phyloP scores from a whole-genome alignment of 2,329 filamentous ascomycete species.

The Xylaria sp. region DNA sequence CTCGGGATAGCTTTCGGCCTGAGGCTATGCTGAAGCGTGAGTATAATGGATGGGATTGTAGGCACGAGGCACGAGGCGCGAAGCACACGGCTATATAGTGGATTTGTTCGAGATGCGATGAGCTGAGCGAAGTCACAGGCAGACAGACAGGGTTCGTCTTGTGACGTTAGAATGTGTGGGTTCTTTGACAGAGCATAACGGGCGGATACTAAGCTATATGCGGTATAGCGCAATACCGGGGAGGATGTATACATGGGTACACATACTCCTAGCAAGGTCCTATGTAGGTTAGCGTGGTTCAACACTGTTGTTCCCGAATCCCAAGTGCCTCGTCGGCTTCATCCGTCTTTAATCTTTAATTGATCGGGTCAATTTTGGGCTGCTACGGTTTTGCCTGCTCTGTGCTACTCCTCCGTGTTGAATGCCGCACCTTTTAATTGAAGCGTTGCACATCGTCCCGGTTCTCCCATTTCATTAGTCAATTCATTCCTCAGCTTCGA shows the following conservation, averaged over 20 bases:
- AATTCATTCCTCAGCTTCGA: slow-evolving; percentile 21
- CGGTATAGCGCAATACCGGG: background rate
- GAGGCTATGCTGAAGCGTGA: background rate
- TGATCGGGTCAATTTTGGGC: slow-evolving; percentile 8
- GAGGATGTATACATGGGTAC: background rate
- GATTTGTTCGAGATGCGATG: slow-evolving; percentile 21
- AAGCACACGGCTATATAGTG: slow-evolving; percentile 4
- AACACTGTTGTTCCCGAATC: background rate
- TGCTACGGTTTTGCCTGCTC: background rate
- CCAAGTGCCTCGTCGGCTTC: background rate
- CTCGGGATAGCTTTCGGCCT: slow-evolving; percentile 21
- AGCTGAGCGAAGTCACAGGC: slow-evolving; percentile 16
- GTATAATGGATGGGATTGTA: slow-evolving; percentile 7
- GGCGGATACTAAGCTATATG: slow-evolving; percentile 18
- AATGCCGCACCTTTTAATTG: background rate
- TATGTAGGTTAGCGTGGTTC: background rate
- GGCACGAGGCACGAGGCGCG: slow-evolving; percentile 23
- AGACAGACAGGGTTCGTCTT: slow-evolving; percentile 35
- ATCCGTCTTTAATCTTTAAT: background rate
- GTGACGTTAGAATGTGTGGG: slow-evolving; percentile 42
- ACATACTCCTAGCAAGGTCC: background rate
- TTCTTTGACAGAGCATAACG: slow-evolving; percentile 28
- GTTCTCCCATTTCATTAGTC: slow-evolving; percentile 21
- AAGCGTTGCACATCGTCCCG: background rate
- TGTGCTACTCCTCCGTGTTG: background rate